phyloP scores from a whole-genome alignment of 139 green algal genomes.

The Cymbomonas tetramitiformis region DNA sequence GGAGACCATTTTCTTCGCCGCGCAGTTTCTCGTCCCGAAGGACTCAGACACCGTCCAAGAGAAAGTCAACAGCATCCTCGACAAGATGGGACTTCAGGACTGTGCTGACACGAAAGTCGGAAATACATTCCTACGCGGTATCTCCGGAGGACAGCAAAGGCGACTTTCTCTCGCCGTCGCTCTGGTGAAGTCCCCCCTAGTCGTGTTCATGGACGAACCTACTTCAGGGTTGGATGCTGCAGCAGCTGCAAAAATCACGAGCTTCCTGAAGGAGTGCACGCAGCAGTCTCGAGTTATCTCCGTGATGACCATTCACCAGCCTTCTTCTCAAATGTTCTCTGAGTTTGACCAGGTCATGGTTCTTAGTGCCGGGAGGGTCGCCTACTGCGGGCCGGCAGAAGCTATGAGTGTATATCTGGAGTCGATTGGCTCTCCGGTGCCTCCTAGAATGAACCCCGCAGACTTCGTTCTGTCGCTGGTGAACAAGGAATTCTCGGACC shows the following conservation, averaged over 20 bases:
- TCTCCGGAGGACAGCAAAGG: conserved; percentile 12
- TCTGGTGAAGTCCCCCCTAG: neutral
- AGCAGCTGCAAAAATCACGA: conserved; percentile 14
- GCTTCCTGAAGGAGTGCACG: conserved; percentile 30
- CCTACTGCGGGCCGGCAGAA: conserved; percentile 7
- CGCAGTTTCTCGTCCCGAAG: conserved; percentile 34
- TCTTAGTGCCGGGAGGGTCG: conserved; percentile 22
- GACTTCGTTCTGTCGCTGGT: conserved; percentile 28
- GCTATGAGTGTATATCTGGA: conserved; percentile 21
- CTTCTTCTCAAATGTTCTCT: conserved; percentile 48
- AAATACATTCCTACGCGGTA: conserved; percentile 15
- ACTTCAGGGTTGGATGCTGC: conserved; percentile 19
- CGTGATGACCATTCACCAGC: conserved; percentile 65
- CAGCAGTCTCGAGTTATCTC: conserved; percentile 32
- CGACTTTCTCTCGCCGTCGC: conserved; percentile 11
- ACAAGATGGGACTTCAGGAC: neutral
- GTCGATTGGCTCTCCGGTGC: conserved; percentile 12
- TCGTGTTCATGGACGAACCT: conserved; percentile 25
- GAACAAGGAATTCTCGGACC: conserved; percentile 22
- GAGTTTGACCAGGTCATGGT: conserved; percentile 51
- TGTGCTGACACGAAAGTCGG: conserved; percentile 10
- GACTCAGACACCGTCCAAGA: neutral
- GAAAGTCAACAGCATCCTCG: conserved; percentile 10
- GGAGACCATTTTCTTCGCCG: conserved; percentile 48
- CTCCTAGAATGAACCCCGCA: conserved; percentile 21